phyloP scores from a whole-genome alignment of 2,329 filamentous ascomycete species.

The Sporothrix protearum region DNA sequence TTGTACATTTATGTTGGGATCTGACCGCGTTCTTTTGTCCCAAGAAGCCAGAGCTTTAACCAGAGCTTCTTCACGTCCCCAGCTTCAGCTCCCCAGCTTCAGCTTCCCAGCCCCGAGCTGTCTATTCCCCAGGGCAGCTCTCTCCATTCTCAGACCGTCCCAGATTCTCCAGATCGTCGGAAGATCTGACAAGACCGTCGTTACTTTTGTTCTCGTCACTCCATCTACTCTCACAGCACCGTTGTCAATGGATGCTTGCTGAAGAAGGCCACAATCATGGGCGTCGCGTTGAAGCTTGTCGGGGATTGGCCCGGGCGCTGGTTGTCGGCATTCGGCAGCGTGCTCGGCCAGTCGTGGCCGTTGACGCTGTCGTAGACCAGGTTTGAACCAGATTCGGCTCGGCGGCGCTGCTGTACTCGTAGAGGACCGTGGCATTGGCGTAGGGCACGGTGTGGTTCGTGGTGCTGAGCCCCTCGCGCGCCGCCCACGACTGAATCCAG shows the following conservation, averaged over 20 bases:
- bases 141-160: neutral
- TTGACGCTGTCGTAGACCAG: slow-evolving; percentile 12
- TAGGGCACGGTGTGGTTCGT: neutral
- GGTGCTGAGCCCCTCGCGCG: neutral
- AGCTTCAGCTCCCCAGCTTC: neutral
- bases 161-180: neutral
- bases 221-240: neutral
- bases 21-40: neutral
- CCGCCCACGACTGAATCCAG: slow-evolving; percentile 10
- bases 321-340: slow-evolving; percentile 6
- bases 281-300: slow-evolving; percentile 11
- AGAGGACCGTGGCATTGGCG: neutral
- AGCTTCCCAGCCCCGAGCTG: neutral
- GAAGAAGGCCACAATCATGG: slow-evolving; percentile 13
- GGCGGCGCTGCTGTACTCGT: neutral
- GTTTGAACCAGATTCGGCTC: neutral
- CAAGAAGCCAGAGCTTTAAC: neutral
- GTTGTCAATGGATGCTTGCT: neutral
- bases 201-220: too few relatives aligned
- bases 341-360: slow-evolving; percentile 17
- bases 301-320: neutral
- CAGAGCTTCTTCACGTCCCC: too few relatives aligned
- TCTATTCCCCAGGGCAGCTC: neutral
- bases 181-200: too few relatives aligned
- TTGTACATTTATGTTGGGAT: neutral